Conservation (phyloP, 139 green algal species). For the Coelastrella sp. region DNA sequence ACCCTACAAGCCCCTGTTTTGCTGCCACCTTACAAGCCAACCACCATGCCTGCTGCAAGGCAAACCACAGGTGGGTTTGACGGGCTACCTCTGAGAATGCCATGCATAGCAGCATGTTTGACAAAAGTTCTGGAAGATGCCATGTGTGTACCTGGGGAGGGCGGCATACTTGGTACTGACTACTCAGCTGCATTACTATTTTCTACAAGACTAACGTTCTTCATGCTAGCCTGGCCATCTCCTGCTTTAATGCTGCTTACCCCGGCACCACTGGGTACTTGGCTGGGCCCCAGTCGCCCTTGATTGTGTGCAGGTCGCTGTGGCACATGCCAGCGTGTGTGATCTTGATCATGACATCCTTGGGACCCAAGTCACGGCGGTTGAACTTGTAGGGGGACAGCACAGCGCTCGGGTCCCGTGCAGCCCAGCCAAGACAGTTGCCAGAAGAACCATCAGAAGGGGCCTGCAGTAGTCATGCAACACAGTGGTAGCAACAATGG, state of each 20-base stretch:
- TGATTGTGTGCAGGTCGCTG: constrained; percentile 82
- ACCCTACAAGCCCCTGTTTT: too few species aligned
- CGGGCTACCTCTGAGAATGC: too few species aligned
- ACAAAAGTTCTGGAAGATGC: too few species aligned
- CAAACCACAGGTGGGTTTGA: too few species aligned
- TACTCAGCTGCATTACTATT: too few species aligned
- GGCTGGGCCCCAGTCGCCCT: constrained; percentile 70
- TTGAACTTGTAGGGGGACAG: constrained; percentile 73
- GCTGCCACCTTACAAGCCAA: too few species aligned
- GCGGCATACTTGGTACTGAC: too few species aligned
- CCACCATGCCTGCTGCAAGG: too few species aligned
- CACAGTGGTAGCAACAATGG: neutral
- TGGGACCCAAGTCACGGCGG: constrained; percentile 51
- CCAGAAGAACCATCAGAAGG: constrained; percentile 33
- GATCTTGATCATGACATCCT: constrained; percentile 77
- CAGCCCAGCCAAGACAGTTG: constrained; percentile 76
- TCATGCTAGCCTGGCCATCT: too few species aligned
- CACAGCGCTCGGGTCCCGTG: constrained; percentile 55
- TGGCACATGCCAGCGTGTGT: constrained; percentile 83
- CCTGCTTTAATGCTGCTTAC: constrained; percentile 36
- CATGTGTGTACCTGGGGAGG: too few species aligned
- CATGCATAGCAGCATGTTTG: too few species aligned
- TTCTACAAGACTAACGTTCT: too few species aligned
- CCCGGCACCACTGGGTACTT: constrained; percentile 79
- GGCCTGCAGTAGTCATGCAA: neutral